These are phyloP conservation scores for Wickerhamomyces rabaulensis DNA, from an alignment of 805 yeast genomes.

Conservation along the genomic window DNA sequence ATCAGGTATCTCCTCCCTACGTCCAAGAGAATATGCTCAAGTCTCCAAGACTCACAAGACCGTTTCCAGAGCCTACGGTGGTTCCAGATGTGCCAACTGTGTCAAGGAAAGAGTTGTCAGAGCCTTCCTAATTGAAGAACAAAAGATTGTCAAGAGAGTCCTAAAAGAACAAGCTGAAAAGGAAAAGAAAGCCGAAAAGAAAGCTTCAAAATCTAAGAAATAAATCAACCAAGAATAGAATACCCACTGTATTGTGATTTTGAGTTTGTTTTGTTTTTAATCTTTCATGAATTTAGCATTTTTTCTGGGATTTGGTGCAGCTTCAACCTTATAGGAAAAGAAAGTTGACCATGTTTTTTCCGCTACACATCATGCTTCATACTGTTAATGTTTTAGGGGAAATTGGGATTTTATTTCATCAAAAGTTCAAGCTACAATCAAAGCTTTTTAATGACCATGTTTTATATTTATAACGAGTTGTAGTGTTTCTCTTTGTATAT, in stretches of 20 bases:
- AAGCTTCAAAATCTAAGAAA: constrained; percentile 15
- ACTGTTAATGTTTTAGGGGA: constrained; percentile 1
- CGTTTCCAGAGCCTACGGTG: constrained; percentile 99
- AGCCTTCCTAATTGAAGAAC: constrained; percentile 99
- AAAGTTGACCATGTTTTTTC: background rate
- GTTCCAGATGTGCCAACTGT: constrained; percentile 96
- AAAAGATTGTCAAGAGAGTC: constrained; percentile 99
- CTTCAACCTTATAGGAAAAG: too few species aligned
- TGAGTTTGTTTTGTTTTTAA: background rate
- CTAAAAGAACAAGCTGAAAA: constrained; percentile 93
- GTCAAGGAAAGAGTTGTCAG: constrained; percentile 99
- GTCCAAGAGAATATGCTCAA: constrained; percentile 97
- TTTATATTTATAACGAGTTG: background rate
- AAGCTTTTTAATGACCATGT: constrained; percentile 7
- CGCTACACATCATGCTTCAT: background rate
- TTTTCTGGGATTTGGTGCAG: constrained; percentile 1
- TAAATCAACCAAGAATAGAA: background rate
- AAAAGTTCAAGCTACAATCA: background rate
- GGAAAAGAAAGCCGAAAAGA: constrained; percentile 61
- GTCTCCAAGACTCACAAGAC: constrained; percentile 96
- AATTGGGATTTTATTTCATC: constrained; percentile 3
- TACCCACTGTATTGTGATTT: background rate
- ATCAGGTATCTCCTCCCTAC: constrained; percentile 86
- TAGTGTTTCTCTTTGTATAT: background rate
- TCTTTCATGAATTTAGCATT: constrained; percentile 2